Evolutionary conservation across 176 grass and related monocot genomes (phyloP).

Genomic region (Ensete glaucum): DNA sequence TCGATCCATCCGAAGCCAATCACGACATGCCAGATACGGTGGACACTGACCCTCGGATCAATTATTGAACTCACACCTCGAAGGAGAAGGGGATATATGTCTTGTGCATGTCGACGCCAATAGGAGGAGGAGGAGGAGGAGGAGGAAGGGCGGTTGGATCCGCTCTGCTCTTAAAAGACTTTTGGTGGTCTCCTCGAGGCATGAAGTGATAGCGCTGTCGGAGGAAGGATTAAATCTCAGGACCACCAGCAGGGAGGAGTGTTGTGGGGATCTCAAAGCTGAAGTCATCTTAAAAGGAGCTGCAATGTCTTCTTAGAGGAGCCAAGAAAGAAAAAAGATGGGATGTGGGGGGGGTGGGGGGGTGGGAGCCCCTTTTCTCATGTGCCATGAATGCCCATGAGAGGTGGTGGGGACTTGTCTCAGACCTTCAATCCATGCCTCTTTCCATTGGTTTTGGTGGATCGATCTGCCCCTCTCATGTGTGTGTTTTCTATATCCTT

Average conservation of each 20-base stretch:
- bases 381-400: slow-evolving; percentile 8
- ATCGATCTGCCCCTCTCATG: too few species aligned
- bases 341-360: not conserved
- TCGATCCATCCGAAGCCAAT: too few species aligned
- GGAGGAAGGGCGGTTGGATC: too few species aligned
- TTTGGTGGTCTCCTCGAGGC: slow-evolving; percentile 11
- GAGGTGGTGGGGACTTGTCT: not conserved
- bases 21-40: too few species aligned
- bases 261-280: not conserved
- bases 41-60: too few species aligned
- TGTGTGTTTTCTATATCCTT: too few species aligned
- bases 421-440: too few species aligned
- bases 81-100: not conserved
- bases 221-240: not conserved
- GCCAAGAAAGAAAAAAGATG: not conserved
- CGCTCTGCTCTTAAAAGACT: not conserved
- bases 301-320: too few species aligned
- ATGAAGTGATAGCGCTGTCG: slow-evolving; percentile 1
- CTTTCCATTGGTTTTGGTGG: too few species aligned
- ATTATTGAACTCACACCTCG: not conserved
- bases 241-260: slow-evolving; percentile 1
- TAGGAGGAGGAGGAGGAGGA: too few species aligned
- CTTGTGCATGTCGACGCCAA: not conserved
- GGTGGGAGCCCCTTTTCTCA: not conserved
- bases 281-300: too few species aligned